Evolutionary conservation across 768 basidiomycete species (phyloP).

Genomic region (Naganishia onofrii): DNA sequence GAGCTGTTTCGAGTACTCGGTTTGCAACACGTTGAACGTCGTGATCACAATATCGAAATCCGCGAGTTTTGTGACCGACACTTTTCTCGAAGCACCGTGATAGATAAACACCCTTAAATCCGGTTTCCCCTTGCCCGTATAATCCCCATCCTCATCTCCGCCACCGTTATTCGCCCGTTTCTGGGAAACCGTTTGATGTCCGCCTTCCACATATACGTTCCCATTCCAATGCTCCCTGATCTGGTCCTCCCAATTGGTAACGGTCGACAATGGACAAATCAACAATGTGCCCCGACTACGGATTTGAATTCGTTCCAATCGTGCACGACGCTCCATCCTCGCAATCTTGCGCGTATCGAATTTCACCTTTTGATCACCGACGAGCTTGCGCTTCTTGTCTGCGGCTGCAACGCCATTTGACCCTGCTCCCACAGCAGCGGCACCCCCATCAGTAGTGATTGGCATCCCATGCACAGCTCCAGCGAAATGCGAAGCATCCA

Average conservation of each 20-base stretch:
- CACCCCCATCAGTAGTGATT: too few species aligned
- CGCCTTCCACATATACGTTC: conserved; percentile 73
- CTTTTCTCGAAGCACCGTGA: conserved; percentile 82
- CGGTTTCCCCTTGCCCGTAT: conserved; percentile 50
- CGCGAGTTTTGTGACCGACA: conserved; percentile 80
- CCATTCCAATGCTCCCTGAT: conserved; percentile 96
- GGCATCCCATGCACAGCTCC: conserved; percentile 87
- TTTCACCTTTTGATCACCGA: conserved; percentile 56
- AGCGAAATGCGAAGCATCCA: conserved; percentile 62
- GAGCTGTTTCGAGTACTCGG: conserved; percentile 87
- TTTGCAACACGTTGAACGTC: conserved; percentile 90
- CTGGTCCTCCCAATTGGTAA: conserved; percentile 98
- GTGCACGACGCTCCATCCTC: conserved; percentile 63
- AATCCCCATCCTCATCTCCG: conserved; percentile 32
- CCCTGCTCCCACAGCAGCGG: background rate
- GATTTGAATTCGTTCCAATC: conserved; percentile 37
- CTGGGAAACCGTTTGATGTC: conserved; percentile 37
- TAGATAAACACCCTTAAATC: conserved; percentile 74
- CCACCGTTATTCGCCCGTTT: conserved; percentile 1
- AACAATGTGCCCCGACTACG: conserved; percentile 90
- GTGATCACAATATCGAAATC: conserved; percentile 97
- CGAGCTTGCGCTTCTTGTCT: conserved; percentile 61
- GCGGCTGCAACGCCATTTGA: conserved; percentile 7
- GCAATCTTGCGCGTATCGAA: conserved; percentile 58
- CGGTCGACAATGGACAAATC: conserved; percentile 91